Evolutionary conservation across 1,284 basidiomycete genomes (phyloP), one percentile per base, ranked within the genome.

Genomic region (Fomitopsis schrenkii): DNA sequence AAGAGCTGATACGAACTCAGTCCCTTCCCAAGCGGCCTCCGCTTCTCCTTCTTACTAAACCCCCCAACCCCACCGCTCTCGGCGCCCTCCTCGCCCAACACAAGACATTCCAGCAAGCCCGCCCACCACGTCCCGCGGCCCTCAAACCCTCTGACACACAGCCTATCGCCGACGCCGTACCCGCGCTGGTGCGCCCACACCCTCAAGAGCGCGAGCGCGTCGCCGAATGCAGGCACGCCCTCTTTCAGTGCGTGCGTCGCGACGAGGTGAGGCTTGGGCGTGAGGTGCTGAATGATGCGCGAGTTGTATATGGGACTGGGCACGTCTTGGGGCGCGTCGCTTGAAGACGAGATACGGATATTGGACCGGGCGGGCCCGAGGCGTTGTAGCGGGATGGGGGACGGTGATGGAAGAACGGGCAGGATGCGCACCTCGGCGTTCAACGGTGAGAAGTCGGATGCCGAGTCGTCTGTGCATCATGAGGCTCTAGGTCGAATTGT

Each of bases 101-200:
- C 78, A 33, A 96, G 73, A 65, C 90, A 77, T 26, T 84, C 86
- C n/a, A 97, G 74, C 0, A 95, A 68, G 26, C 84, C 85, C 62
- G 77, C 75, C 83, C 93, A 95, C 79, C 84, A 92, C 46, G 81
- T 76, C 0, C 90, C 90, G 46, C 79, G 82, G 55, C 79, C 83
- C 68, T 85, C 88, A 65, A 88, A 88, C 0, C 90, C 93, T 42
- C 81, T 79, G 1, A 91, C 79, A 64, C 87, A 89, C 61, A 84
- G 71, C 45, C 76, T 71, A 42, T 75, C 67, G 5, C 85, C 83
- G 56, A 78, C 78, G 2, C 84, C 81, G 65, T 93, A 93, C 0
- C 94, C 94, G 22, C 95, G 83, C 71, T 96, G 92, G 59, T 90
- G 89, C 1, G 93, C 92, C 97, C 96, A 98, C 19, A 97, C 85